Conservation (phyloP, 257 asterid genomes). For the Nemophila menziesii region DNA sequence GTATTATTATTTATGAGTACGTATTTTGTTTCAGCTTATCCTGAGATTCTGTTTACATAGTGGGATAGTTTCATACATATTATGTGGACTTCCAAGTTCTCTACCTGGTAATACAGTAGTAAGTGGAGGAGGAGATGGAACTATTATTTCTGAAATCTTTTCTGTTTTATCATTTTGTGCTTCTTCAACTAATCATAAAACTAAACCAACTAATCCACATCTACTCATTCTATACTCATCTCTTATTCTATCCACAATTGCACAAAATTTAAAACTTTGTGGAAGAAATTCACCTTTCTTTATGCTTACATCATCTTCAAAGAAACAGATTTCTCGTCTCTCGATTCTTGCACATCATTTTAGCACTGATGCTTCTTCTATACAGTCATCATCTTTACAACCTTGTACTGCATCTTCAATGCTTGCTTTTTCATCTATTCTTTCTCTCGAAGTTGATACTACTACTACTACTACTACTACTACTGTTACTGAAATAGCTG, state of each 20-base stretch:
- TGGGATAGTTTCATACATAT: constrained; percentile 48
- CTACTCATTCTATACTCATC: constrained; percentile 66
- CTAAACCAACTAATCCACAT: constrained; percentile 40
- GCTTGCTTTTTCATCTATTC: constrained; percentile 90
- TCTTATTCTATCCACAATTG: constrained; percentile 65
- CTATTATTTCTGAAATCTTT: constrained; percentile 79
- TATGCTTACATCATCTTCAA: constrained; percentile 83
- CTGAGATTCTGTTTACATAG: constrained; percentile 54
- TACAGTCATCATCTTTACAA: constrained; percentile 50
- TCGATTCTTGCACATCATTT: constrained; percentile 78
- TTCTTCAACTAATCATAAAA: constrained; percentile 43
- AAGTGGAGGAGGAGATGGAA: constrained; percentile 96
- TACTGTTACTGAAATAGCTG: constrained; percentile 69
- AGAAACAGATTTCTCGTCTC: constrained; percentile 69
- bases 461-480: constrained; percentile 49
- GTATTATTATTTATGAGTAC: not conserved
- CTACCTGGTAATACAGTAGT: constrained; percentile 76
- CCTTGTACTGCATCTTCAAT: constrained; percentile 84
- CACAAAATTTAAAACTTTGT: constrained; percentile 61
- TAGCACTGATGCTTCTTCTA: constrained; percentile 66
- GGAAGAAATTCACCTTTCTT: constrained; percentile 84
- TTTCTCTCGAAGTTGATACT: constrained; percentile 71
- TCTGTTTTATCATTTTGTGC: constrained; percentile 59
- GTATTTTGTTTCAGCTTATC: constrained; percentile 22
- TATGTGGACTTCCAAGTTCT: constrained; percentile 88